Conservation (phyloP, 2,329 filamentous ascomycete species). For the Tolypocladium endophyticum region DNA sequence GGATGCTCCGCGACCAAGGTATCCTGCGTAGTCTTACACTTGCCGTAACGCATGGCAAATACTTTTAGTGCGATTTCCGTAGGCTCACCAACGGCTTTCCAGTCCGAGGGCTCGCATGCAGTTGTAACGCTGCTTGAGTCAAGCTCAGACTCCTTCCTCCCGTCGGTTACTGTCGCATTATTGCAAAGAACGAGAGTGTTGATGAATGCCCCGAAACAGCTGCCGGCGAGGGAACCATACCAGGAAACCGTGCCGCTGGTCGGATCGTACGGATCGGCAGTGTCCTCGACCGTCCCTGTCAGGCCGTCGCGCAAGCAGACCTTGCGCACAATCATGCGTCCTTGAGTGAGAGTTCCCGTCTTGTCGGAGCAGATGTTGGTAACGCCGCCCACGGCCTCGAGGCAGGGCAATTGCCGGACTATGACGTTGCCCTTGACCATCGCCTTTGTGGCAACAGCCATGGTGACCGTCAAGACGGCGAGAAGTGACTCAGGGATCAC, state of each 20-base stretch:
- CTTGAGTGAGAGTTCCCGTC: constrained; percentile 56
- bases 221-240: constrained; percentile 28
- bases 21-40: constrained; percentile 33
- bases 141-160: constrained; percentile 33
- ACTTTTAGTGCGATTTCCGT: constrained; percentile 68
- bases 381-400: constrained; percentile 59
- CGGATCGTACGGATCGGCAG: constrained; percentile 51
- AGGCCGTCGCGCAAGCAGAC: constrained; percentile 48
- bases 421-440: constrained; percentile 57
- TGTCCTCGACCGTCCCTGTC: constrained; percentile 40
- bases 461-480: constrained; percentile 61
- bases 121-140: constrained; percentile 38
- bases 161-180: constrained; percentile 38
- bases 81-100: constrained; percentile 54
- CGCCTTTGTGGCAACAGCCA: constrained; percentile 54
- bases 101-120: constrained; percentile 31
- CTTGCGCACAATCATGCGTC: constrained; percentile 55
- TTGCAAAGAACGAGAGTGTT: constrained; percentile 53
- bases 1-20: constrained; percentile 54
- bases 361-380: constrained; percentile 63
- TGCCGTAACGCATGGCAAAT: constrained; percentile 58
- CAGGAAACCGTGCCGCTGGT: constrained; percentile 41
- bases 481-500: constrained; percentile 59
- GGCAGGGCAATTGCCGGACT: constrained; percentile 52
- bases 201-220: constrained; percentile 34